These are phyloP conservation scores for Bacidia gigantensis DNA, from an alignment of 495 filamentous ascomycete species.

Conservation along the genomic window DNA sequence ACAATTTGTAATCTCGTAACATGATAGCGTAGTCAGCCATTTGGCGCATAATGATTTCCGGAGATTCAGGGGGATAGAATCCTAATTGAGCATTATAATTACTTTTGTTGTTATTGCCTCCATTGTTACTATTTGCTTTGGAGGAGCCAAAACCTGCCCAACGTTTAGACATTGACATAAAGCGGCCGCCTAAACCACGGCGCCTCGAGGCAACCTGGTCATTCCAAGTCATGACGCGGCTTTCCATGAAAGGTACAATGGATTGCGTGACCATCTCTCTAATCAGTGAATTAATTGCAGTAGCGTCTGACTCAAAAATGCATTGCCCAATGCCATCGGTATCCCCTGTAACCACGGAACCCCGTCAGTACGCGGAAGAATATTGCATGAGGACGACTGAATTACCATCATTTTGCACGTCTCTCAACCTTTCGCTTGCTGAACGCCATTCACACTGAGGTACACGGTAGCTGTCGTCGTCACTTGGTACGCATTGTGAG, in stretches of 20 bases:
- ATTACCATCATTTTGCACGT: slow-evolving; percentile 49
- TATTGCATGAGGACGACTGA: neutral
- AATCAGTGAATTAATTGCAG: slow-evolving; percentile 72
- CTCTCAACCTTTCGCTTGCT: slow-evolving; percentile 67
- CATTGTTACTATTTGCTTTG: slow-evolving; percentile 25
- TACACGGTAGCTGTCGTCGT: slow-evolving; percentile 77
- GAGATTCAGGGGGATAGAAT: slow-evolving; percentile 69
- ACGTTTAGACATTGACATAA: slow-evolving; percentile 81
- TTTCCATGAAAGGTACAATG: slow-evolving; percentile 89
- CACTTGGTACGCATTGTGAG: slow-evolving; percentile 71
- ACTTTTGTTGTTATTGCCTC: slow-evolving; percentile 26
- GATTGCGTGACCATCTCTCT: slow-evolving; percentile 89
- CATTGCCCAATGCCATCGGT: slow-evolving; percentile 53
- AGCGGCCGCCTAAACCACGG: slow-evolving; percentile 72
- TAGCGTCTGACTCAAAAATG: slow-evolving; percentile 83
- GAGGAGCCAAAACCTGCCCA: slow-evolving; percentile 66
- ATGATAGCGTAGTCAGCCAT: slow-evolving; percentile 92
- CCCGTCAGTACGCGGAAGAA: too few relatives aligned
- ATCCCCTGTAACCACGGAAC: slow-evolving; percentile 13
- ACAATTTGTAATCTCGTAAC: slow-evolving; percentile 89
- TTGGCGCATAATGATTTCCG: slow-evolving; percentile 84
- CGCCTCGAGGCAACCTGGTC: slow-evolving; percentile 89
- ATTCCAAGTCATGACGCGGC: slow-evolving; percentile 80
- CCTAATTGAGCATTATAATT: slow-evolving; percentile 70
- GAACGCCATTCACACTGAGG: slow-evolving; percentile 80